Percentiles rank a stretch among this genome's conserved stretches.
These are phyloP conservation scores for Citrus unshiu DNA, from an alignment of 345 rosid species.

Conservation along the genomic window DNA sequence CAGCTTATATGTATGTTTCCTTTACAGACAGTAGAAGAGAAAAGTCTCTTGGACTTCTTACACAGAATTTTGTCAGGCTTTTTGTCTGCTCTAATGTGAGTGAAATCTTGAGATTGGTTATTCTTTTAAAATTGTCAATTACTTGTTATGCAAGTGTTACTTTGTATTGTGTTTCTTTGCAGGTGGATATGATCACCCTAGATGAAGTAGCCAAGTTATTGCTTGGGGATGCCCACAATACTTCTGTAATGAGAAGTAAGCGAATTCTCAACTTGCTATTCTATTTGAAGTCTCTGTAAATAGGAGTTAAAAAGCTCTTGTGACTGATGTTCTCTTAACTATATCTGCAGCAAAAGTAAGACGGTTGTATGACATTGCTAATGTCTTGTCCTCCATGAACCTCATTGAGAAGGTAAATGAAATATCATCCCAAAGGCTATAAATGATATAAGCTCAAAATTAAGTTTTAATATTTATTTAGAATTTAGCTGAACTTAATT, in stretches of 20 bases:
- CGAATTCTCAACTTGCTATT: not conserved
- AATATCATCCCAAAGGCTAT: not conserved
- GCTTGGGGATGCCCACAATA: conserved; percentile 73
- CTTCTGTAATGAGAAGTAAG: conserved; percentile 78
- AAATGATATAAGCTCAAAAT: not conserved
- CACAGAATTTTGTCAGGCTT: conserved; percentile 87
- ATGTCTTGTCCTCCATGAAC: conserved; percentile 80
- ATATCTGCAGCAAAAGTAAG: conserved; percentile 79
- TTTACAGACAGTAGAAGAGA: conserved; percentile 70
- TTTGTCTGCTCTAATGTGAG: conserved; percentile 79
- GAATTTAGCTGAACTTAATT: not conserved
- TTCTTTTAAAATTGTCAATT: not conserved
- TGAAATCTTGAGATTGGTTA: not conserved
- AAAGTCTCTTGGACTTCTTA: conserved; percentile 81
- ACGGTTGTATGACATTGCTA: conserved; percentile 84
- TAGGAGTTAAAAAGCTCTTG: not conserved
- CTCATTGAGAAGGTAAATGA: conserved; percentile 80
- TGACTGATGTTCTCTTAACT: conserved; percentile 1
- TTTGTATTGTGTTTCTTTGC: conserved; percentile 12
- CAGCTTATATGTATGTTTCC: conserved; percentile 7
- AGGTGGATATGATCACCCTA: conserved; percentile 70
- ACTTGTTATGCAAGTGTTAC: not conserved
- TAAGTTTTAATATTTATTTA: not conserved
- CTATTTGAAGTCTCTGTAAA: not conserved
- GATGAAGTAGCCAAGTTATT: conserved; percentile 74